Base-by-base conservation (phyloP, 2,329 filamentous ascomycete species). In the Allantophomopsis lycopodina region DNA sequence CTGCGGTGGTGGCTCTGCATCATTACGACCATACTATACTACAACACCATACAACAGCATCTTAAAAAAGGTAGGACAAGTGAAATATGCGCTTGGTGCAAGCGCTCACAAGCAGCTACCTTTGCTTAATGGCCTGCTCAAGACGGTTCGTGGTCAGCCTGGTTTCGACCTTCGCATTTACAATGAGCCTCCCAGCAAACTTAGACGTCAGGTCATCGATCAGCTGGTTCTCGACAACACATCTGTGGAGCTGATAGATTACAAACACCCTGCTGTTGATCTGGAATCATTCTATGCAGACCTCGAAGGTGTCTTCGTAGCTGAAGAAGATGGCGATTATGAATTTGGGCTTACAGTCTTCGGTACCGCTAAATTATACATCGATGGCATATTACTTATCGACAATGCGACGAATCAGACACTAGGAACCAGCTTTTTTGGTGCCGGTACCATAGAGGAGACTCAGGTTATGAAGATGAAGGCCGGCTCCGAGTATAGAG, bases 31-130 rank as follows among this genome's bases (percentile, higher is more conserved):
- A 6, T 83, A 82, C 59, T 76, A 79, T 42, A 79, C 80, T 36
- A 68, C 86, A 15, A 84, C 76, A 0, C 83, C 82, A 2, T 76
- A 79, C 18, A 78, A 83, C 41, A 81, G 80, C 6, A 83, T 87
- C 49, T 69, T 65, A 32, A 63, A 63, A 28, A 71, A 72, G 52
- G 59, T 72, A 1, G 54, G 50, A 10, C 56, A 54, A 1, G 41
- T 58, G 5, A 55, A 53, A 18, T 80, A 74, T 52, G 64, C 71
- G 2, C 68, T 78, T 34, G 78, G 78, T 10, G 71, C 69, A 32
- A 76, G 80, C 53, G 75, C 73, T 0, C 76, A 81, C 57, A 76
- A 76, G 50, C 18, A 20, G 18, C 18, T 20, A 20, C 18, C 18
- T 20, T 20, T 77, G 1, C 58, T 76, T 0, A 60, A 81, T 0